A percentile compares a stretch with the other conserved stretches of the same genome.
Evolutionary conservation across 1,139 yeast species (phyloP).

Genomic region (Sugiyamaella pinicola): DNA sequence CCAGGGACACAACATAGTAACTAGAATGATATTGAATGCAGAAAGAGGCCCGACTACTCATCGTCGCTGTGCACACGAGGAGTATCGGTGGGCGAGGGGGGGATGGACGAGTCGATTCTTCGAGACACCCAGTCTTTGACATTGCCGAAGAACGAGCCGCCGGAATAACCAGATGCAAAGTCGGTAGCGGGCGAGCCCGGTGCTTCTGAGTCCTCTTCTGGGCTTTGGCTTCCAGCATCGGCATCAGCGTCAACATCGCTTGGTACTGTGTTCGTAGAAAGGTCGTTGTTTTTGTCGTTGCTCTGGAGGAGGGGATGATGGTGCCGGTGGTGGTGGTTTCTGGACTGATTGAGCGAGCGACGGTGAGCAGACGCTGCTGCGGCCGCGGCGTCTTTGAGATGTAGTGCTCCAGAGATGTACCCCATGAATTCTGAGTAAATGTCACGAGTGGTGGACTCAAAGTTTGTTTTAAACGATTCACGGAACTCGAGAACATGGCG

Average conservation of each 20-base stretch:
- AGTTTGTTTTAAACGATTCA: slow-evolving; percentile 74
- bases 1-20: neutral
- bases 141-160: slow-evolving; percentile 54
- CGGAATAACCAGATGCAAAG: slow-evolving; percentile 64
- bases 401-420: slow-evolving; percentile 42
- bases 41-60: neutral
- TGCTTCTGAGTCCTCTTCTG: slow-evolving; percentile 17
- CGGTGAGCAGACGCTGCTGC: slow-evolving; percentile 17
- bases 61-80: slow-evolving; percentile 10
- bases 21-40: neutral
- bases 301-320: no score
- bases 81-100: slow-evolving; percentile 17
- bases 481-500: slow-evolving; percentile 88
- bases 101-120: slow-evolving; percentile 33
- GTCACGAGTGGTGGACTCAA: slow-evolving; percentile 78
- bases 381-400: slow-evolving; percentile 24
- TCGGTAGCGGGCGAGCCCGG: slow-evolving; percentile 60
- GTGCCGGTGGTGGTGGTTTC: no score
- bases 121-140: slow-evolving; percentile 71
- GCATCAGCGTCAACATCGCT: neutral
- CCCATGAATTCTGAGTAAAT: slow-evolving; percentile 75
- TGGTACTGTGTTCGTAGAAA: no score
- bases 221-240: slow-evolving; percentile 10
- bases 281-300: neutral
- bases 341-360: neutral